Base-by-base conservation (phyloP, 805 yeast genomes). In the Starmerella powellii region DNA sequence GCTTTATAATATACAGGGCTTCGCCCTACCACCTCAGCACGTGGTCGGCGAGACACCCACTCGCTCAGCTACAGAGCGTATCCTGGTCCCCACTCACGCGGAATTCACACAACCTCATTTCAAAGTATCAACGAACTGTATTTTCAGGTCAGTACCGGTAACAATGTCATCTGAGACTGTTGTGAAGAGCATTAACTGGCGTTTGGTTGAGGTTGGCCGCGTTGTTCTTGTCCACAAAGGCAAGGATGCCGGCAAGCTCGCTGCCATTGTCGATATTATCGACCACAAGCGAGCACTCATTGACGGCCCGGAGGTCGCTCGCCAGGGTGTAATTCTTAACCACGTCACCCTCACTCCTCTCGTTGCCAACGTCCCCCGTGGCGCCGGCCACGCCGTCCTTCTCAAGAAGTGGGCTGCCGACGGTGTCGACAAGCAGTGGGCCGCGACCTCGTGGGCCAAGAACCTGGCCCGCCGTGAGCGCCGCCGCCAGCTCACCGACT, bases 161-260 rank as follows among this genome's bases (percentile, higher is more conserved):
- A 63, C 75, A 39, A 50, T 77, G 83, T 76, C 83, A 61, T 63
- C 75, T 56, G 72, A 71, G 63, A 67, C 85, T 66, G 70, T 81
- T 67, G 91, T 91, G 70, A 81, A 84, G 76, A 83, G 94, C 68
- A 75, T 94, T 70, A 83, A 83, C 88, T 91, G 97, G 97, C 85
- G 95, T 83, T 78, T 77, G 66, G 98, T 91, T 70, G 95, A 88
- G 78, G 83, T 87, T 67, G 98, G 98, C 71, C 95, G 99, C 76
- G 83, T 91, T 67, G 95, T 87, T 69, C 80, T 88, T 66, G 67
- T 88, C 67, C 76, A 77, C 80, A 75, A 80, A 71, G 83, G 84
- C 63, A 65, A 68, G 53, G 63, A 62, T 61, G 68, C 77, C 54
- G 81, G 81, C 60, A 83, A 85, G 72, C 78, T 91, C 66, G 99